Percentiles rank a stretch among this genome's conserved stretches.
Conservation (phyloP, 1,139 yeast species). For the Debaryomyces udenii region DNA sequence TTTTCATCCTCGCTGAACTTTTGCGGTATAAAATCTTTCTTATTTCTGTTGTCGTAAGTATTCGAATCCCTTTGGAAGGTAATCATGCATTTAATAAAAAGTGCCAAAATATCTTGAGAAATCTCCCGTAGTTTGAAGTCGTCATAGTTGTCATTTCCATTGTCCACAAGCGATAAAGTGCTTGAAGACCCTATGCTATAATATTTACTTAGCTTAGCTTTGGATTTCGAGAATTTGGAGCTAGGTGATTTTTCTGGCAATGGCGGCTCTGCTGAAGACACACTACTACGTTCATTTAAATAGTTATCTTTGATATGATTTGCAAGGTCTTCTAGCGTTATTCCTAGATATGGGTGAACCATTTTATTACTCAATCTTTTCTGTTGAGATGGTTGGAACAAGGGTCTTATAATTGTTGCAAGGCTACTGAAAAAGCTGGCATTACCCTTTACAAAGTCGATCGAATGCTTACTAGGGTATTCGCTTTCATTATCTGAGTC, state of each 20-base stretch:
- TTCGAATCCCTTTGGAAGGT: constrained; percentile 28
- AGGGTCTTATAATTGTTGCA: constrained; percentile 23
- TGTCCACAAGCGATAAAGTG: constrained; percentile 12
- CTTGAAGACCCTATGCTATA: constrained; percentile 10
- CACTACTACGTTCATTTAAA: constrained; percentile 11
- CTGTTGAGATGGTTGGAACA: constrained; percentile 29
- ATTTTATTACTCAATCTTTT: constrained; percentile 21
- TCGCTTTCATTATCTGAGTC: constrained; percentile 16
- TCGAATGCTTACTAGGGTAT: constrained; percentile 13
- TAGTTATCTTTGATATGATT: constrained; percentile 31
- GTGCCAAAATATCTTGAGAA: constrained; percentile 31
- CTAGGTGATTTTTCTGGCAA: constrained; percentile 10
- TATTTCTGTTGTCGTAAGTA: background rate
- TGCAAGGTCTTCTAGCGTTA: constrained; percentile 38
- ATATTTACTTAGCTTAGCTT: constrained; percentile 4
- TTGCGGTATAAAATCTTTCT: background rate
- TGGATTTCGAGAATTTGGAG: constrained; percentile 7
- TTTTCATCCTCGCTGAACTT: background rate
- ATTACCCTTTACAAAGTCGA: constrained; percentile 24
- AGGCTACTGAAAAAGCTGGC: constrained; percentile 30
- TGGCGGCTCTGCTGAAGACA: constrained; percentile 4
- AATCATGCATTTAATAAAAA: constrained; percentile 29
- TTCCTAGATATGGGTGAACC: constrained; percentile 26
- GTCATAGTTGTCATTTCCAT: constrained; percentile 24
- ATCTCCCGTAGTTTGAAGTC: constrained; percentile 37